Base-by-base conservation (phyloP, 1,139 yeast genomes). In the Protomyces lactucae-debilis region DNA sequence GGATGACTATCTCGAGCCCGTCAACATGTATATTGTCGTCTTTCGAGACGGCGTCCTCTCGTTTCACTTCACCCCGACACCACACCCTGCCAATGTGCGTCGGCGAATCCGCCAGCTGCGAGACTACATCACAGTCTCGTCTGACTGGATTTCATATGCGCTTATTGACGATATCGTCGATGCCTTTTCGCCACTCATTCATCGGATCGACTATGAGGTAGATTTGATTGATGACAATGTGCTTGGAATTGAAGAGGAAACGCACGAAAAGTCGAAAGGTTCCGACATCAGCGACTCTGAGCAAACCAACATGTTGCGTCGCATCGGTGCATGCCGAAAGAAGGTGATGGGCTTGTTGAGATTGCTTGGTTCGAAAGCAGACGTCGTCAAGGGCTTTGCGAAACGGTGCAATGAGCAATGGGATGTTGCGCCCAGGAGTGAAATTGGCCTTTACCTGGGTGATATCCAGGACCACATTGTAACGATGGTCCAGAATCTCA, bases 131-230 rank as follows among this genome's bases (percentile, higher is more conserved):
- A 88, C 89, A 1, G 96, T 93, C 3, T 84, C 95, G 1, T 85
- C 97, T 0, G 99, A 93, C 75, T 93, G 99, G 99, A 87, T 93
- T 59, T 93, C 97, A 2, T 93, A 93, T 76, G 99, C 99, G 0
- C 79, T 93, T 69, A 91, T 93, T 72, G 99, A 93, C 78, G 98
- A 93, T 74, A 90, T 93, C 68, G 92, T 98, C 0, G 99, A 93
- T 78, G 95, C 96, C 0, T 93, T 90, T 79, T 98, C 95, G 0
- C 99, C 99, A 0, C 85, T 93, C 86, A 92, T 93, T 69, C 95
- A 89, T 67, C 84, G 93, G 56, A 90, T 93, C 63, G 98, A 93
- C 73, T 89, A 86, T 64, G 99, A 93, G 71, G 96, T 93, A 12
- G 91, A 91, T 73, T 81, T 85, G 16, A 93, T 93, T 67, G 99